These are phyloP conservation scores for Achaetomium macrosporum DNA, from an alignment of 2,329 filamentous ascomycete genomes.

Conservation along the genomic window DNA sequence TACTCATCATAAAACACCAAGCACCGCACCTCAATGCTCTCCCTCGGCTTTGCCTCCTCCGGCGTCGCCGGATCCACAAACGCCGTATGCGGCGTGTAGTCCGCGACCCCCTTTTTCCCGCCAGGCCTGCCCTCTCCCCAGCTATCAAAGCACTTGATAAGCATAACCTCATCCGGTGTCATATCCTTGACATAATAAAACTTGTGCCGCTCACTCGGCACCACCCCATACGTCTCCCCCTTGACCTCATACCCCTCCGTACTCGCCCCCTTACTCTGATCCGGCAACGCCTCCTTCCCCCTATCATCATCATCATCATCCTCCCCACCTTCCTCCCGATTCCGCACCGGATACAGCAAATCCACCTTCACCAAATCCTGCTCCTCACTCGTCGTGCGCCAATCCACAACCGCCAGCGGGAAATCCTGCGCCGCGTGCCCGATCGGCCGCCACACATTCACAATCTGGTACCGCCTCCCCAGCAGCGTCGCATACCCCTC, in stretches of 20 bases:
- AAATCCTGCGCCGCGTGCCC: slow-evolving; percentile 55
- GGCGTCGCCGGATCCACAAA: slow-evolving; percentile 51
- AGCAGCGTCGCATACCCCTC: slow-evolving; percentile 46
- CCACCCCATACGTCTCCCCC: slow-evolving; percentile 57
- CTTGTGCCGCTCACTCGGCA: slow-evolving; percentile 50
- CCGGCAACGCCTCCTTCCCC: slow-evolving; percentile 52
- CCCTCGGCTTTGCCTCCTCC: slow-evolving; percentile 38
- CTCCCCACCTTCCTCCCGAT: slow-evolving; percentile 23
- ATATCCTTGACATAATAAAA: slow-evolving; percentile 66
- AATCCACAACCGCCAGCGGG: slow-evolving; percentile 61
- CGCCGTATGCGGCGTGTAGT: slow-evolving; percentile 47
- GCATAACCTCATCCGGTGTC: slow-evolving; percentile 46
- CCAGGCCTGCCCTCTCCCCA: slow-evolving; percentile 32
- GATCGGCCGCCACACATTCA: slow-evolving; percentile 68
- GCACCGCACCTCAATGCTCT: slow-evolving; percentile 61
- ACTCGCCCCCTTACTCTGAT: slow-evolving; percentile 40
- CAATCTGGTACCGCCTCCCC: slow-evolving; percentile 56
- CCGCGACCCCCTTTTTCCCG: slow-evolving; percentile 39
- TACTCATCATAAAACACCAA: slow-evolving; percentile 53
- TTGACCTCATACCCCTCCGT: slow-evolving; percentile 56
- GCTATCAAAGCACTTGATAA: slow-evolving; percentile 51
- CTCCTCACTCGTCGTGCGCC: slow-evolving; percentile 48
- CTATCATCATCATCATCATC: slow-evolving; percentile 49
- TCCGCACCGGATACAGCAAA: slow-evolving; percentile 53
- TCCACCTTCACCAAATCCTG: slow-evolving; percentile 56